phyloP scores from a whole-genome alignment of 768 basidiomycete genomes.

The Hericium coralloides region DNA sequence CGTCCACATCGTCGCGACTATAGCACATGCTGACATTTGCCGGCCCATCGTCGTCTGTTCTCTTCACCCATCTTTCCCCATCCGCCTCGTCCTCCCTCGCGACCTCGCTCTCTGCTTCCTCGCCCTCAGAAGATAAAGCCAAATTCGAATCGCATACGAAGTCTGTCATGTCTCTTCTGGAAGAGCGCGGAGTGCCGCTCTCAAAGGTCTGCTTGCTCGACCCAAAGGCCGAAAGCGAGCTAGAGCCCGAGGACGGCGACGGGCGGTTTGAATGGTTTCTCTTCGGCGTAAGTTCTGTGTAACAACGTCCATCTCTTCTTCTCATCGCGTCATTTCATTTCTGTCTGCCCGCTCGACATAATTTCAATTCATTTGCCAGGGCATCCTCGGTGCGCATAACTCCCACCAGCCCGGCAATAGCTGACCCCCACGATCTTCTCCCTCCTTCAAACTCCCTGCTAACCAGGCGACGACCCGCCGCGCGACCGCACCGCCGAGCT shows the following conservation, averaged over 20 bases:
- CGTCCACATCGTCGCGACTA: neutral
- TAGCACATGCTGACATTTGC: slow-evolving; percentile 84
- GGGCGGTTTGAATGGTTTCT: slow-evolving; percentile 80
- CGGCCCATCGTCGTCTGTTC: slow-evolving; percentile 51
- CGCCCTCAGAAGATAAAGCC: slow-evolving; percentile 12
- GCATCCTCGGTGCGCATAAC: slow-evolving; percentile 43
- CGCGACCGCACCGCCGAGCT: slow-evolving; percentile 88
- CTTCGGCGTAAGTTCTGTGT: slow-evolving; percentile 57
- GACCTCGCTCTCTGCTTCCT: slow-evolving; percentile 19
- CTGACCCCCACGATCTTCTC: neutral
- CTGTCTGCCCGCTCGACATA: no score
- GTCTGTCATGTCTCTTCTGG: slow-evolving; percentile 55
- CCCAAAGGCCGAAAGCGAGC: slow-evolving; percentile 64
- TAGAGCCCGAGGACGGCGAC: slow-evolving; percentile 72
- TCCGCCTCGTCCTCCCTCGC: slow-evolving; percentile 51
- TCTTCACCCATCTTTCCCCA: slow-evolving; percentile 84
- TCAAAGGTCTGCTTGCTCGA: slow-evolving; percentile 87
- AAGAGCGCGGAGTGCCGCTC: slow-evolving; percentile 29
- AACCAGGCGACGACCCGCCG: slow-evolving; percentile 87
- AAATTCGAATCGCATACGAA: slow-evolving; percentile 32
- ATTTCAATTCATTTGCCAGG: slow-evolving; percentile 25
- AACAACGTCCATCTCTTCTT: neutral
- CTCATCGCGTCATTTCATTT: no score
- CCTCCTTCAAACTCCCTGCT: neutral
- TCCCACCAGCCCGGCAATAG: neutral